phyloP scores from a whole-genome alignment of 371 early-diverging fungal genomes.

The Cokeromyces recurvatus region DNA sequence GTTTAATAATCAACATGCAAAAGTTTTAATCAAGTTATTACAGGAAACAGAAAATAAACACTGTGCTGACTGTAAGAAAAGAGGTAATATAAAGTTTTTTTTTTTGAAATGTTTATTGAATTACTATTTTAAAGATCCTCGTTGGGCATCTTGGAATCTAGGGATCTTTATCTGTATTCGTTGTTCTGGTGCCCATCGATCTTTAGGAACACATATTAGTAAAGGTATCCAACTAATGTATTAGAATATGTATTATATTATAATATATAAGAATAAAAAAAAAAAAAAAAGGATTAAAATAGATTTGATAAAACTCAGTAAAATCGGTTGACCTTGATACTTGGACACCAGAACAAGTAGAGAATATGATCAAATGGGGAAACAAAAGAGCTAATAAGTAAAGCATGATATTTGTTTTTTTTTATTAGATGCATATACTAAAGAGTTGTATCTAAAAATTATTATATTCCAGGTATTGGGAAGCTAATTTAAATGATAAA shows the following conservation, averaged over 20 bases:
- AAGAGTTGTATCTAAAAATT: neutral
- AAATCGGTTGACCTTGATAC: slow-evolving; percentile 76
- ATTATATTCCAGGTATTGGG: slow-evolving; percentile 43
- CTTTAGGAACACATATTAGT: slow-evolving; percentile 74
- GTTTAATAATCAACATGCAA: slow-evolving; percentile 60
- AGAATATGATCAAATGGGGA: slow-evolving; percentile 72
- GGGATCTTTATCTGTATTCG: slow-evolving; percentile 78
- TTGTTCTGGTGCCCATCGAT: slow-evolving; percentile 75
- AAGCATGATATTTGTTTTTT: too few relatives aligned
- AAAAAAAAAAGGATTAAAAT: neutral
- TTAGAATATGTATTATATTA: neutral
- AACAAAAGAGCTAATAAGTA: slow-evolving; percentile 62
- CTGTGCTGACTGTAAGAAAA: slow-evolving; percentile 74
- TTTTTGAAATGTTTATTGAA: neutral
- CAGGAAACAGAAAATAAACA: slow-evolving; percentile 54
- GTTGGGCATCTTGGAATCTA: slow-evolving; percentile 80
- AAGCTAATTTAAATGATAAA: slow-evolving; percentile 29
- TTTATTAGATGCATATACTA: neutral
- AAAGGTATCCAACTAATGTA: too few relatives aligned
- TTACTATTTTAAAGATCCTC: slow-evolving; percentile 56
- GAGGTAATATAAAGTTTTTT: slow-evolving; percentile 36
- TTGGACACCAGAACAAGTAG: slow-evolving; percentile 76
- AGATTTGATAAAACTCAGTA: too few relatives aligned
- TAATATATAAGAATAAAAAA: neutral
- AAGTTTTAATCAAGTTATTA: slow-evolving; percentile 59